Conservation (phyloP, 163 green algal genomes). For the Coccomyxa subellipsoidea region DNA sequence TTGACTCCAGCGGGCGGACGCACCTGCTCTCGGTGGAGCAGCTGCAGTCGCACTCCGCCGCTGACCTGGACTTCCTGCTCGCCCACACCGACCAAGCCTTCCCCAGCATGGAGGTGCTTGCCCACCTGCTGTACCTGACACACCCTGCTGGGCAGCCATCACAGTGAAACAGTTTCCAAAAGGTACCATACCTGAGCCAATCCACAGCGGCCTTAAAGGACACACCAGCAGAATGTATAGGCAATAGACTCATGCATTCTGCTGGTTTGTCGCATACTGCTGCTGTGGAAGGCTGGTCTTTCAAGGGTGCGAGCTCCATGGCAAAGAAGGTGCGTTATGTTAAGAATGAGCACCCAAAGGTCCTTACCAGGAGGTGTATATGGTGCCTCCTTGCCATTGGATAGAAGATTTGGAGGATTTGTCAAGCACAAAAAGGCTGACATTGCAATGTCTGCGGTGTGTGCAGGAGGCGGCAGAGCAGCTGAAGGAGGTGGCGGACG, state of each 20-base stretch:
- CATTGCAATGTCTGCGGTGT: neutral
- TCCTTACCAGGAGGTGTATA: no score
- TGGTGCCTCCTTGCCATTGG: no score
- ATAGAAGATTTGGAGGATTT: no score
- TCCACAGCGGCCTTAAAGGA: no score
- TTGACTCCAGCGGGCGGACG: neutral
- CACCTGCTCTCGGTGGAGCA: neutral
- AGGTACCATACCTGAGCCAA: no score
- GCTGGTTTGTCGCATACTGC: neutral
- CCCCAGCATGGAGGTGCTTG: conserved; percentile 11
- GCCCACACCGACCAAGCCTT: neutral
- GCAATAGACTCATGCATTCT: no score
- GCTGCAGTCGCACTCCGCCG: neutral
- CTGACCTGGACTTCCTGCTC: conserved; percentile 7
- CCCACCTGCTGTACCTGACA: neutral
- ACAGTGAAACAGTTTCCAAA: no score
- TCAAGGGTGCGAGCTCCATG: no score
- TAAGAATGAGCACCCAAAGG: no score
- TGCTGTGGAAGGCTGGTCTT: neutral
- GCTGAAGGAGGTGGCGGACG: conserved; percentile 10
- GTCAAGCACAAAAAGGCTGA: neutral
- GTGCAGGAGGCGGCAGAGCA: conserved; percentile 8
- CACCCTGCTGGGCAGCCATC: neutral
- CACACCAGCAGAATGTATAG: no score
- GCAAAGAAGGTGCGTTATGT: no score